Base-by-base conservation (phyloP, 176 grass and related monocot species). In the Musa acuminata region DNA sequence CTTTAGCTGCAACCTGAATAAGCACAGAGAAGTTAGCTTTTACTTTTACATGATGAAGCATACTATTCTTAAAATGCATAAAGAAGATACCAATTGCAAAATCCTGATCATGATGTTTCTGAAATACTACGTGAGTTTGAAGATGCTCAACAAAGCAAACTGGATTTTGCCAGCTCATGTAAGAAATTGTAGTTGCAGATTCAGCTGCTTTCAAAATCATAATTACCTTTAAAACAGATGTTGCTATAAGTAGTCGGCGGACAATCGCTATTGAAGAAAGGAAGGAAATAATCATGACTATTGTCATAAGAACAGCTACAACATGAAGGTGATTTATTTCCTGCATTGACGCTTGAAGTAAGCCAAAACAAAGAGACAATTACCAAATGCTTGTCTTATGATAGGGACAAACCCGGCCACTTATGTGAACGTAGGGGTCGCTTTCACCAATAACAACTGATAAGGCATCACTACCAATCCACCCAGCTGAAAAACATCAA, bases 1-100 rank as follows among this genome's bases (percentile, higher is more conserved):
- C 95, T 77, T 99, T 99, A 21, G 95, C 90, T 70, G 95, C 95
- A 75, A 99, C 95, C 95, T 99, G 84, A 50, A 80, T 49, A 82
- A 76, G 83, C 63, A 54, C 22, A 21, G 13, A 84, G 21, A 63
- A 73, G 35, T 58, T 79, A 35, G 53, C 51, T 73, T 65, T 43
- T 43, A 43, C 35, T 43, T 43, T 5, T 24, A 50, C 3, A 43
- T 43, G 35, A 70, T 65, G 63, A 27, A 65, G 23, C 62, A 65
- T 12, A 13, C n/a, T 24, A 20, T 49, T 8, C 7, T 50, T n/a
- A 8, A 70, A 8, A 50, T 51, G 67, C 67, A 70, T 8, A 17
- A 48, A 51, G 67, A 70, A 70, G 1, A 2, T 11, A 23, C 17
- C 8, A 70, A 70, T 9, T 20, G 16, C 13, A n/a, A 65, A 27